phyloP scores from a whole-genome alignment of 495 filamentous ascomycete genomes.

The Trichoderma parareesei region DNA sequence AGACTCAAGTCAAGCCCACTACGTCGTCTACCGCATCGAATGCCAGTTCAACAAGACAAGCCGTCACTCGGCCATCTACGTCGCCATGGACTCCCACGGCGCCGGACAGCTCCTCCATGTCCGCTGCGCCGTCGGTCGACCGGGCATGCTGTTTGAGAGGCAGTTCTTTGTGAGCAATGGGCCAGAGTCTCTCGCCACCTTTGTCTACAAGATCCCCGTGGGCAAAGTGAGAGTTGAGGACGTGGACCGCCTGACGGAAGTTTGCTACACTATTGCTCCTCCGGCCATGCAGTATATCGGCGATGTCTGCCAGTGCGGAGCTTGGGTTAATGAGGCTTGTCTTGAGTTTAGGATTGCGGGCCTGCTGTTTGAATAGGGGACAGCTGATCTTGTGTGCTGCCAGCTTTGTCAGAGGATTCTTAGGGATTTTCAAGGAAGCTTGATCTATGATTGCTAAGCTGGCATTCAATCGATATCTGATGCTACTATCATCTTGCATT shows the following conservation, averaged over 20 bases:
- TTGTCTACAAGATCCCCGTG: background rate
- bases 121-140: background rate
- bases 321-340: background rate
- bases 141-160: background rate
- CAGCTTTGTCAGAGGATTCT: no score
- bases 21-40: background rate
- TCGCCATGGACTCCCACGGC: background rate
- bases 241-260: background rate
- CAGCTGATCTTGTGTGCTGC: no score
- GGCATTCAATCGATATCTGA: no score
- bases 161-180: background rate
- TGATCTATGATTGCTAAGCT: no score
- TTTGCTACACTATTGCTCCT: background rate
- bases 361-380: no score
- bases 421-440: no score
- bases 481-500: no score
- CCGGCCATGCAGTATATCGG: background rate
- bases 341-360: no score
- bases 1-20: background rate
- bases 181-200: background rate
- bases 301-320: background rate
- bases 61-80: background rate
- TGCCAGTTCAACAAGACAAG: background rate
- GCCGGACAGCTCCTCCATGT: background rate
- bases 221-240: background rate